Evolutionary conservation across 257 asterid genomes (phyloP), one percentile per base, ranked within the genome.

Genomic region (Jacaranda mimosifolia): DNA sequence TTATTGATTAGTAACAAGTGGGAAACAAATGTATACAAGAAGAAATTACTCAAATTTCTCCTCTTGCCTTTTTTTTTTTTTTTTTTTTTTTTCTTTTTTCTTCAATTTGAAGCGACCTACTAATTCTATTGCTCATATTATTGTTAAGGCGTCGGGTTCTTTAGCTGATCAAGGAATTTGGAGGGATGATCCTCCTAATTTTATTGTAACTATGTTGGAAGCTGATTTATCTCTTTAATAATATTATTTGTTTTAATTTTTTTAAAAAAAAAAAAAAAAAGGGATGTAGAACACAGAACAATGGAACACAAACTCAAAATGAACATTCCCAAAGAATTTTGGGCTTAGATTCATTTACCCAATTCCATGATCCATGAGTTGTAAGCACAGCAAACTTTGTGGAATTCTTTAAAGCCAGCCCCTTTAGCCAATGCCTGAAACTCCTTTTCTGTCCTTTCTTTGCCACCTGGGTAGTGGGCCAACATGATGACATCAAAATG

Each of bases 401-500:
- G 38, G 73, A 88, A 87, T 7, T 75, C 83, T n/a, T 39, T 88
- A 77, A 95, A 95, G 26, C 99, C 99, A 53, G 97, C 88, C 12
- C 77, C 92, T 60, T 82, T 85, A 17, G 94, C 97, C 87, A 95
- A 63, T 15, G 85, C 79, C 72, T 87, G 85, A 66, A 93, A 95
- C 60, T 95, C 99, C 82, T 83, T 90, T 53, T 90, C 94, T 7
- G 99, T 93, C 91, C 99, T 90, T 81, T 95, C 99, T 75, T 91
- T 95, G 8, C 99, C 99, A 39, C 99, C 98, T 1, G 97, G 97
- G 63, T 89, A 89, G 71, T 90, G 97, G 51, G 97, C 98, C 75
- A 93, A 72, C 99, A 95, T 93, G 4, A 91, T 84, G 3, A 91
- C 91, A 69, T 95, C 98, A 5, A 90, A 76, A 52, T 93, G 98